These are phyloP conservation scores for Soucietia sequanensis DNA, from an alignment of 805 yeast species.

Conservation along the genomic window DNA sequence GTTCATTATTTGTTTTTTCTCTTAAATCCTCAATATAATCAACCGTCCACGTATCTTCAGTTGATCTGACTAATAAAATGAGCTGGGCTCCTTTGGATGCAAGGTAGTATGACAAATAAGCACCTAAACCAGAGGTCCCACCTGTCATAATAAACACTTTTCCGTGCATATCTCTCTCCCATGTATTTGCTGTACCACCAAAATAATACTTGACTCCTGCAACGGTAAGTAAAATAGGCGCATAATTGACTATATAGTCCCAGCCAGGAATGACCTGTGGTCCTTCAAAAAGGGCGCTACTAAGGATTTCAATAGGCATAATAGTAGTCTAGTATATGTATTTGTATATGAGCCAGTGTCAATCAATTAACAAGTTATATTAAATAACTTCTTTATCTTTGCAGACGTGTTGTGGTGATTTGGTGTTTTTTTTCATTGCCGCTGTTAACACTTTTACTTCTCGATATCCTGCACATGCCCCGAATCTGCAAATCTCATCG, in stretches of 20 bases:
- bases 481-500: no score
- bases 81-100: conserved; percentile 86
- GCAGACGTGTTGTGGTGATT: no score
- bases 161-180: conserved; percentile 94
- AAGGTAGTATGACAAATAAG: conserved; percentile 67
- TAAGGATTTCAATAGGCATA: conserved; percentile 89
- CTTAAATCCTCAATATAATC: conserved; percentile 82
- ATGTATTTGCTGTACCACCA: conserved; percentile 77
- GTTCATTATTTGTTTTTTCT: conserved; percentile 60
- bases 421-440: no score
- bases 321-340: no score
- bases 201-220: conserved; percentile 67
- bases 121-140: conserved; percentile 93
- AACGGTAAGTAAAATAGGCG: conserved; percentile 50
- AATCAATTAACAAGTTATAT: no score
- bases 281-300: conserved; percentile 70
- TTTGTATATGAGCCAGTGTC: no score
- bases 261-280: conserved; percentile 75
- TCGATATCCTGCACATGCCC: no score
- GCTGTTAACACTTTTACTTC: no score
- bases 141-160: conserved; percentile 82
- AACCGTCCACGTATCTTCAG: conserved; percentile 67
- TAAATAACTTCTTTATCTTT: no score
- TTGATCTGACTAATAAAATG: conserved; percentile 63
- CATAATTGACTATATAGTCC: conserved; percentile 53